Evolutionary conservation across 2,329 filamentous ascomycete genomes (phyloP).

Genomic region (Talaromyces atroroseus): DNA sequence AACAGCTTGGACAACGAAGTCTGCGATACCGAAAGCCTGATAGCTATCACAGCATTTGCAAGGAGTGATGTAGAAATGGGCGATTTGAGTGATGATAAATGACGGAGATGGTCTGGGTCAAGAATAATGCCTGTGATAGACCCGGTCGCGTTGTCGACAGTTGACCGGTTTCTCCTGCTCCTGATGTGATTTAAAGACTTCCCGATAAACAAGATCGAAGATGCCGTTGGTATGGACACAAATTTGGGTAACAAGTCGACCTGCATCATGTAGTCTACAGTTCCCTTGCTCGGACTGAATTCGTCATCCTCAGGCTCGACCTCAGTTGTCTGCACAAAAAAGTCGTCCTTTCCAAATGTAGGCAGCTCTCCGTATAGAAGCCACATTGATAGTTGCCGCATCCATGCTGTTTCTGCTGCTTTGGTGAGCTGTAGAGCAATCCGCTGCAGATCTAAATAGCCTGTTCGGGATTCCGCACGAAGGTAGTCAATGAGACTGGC

Average conservation of each 20-base stretch:
- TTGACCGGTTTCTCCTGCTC: conserved; percentile 39
- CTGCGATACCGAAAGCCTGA: conserved; percentile 74
- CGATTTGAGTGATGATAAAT: conserved; percentile 63
- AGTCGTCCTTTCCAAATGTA: conserved; percentile 71
- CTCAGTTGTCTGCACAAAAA: conserved; percentile 62
- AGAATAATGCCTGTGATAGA: conserved; percentile 58
- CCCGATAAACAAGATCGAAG: conserved; percentile 85
- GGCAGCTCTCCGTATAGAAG: conserved; percentile 82
- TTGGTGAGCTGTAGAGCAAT: conserved; percentile 67
- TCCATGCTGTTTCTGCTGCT: conserved; percentile 81
- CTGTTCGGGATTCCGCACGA: conserved; percentile 72
- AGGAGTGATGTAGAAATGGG: conserved; percentile 70
- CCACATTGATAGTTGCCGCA: conserved; percentile 87
- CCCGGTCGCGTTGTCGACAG: conserved; percentile 24
- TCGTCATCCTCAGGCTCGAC: conserved; percentile 27
- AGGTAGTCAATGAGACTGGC: conserved; percentile 72
- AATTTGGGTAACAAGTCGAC: conserved; percentile 68
- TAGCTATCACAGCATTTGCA: conserved; percentile 65
- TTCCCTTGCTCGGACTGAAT: conserved; percentile 33
- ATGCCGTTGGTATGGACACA: conserved; percentile 66
- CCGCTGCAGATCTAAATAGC: conserved; percentile 78
- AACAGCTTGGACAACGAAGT: conserved; percentile 78
- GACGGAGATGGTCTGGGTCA: conserved; percentile 41
- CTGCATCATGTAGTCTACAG: conserved; percentile 54
- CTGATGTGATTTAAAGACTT: conserved; percentile 81